Percentiles rank a stretch among this genome's conserved stretches.
Conservation (phyloP, 164 flowering plant species). For the Brasenia schreberi region DNA sequence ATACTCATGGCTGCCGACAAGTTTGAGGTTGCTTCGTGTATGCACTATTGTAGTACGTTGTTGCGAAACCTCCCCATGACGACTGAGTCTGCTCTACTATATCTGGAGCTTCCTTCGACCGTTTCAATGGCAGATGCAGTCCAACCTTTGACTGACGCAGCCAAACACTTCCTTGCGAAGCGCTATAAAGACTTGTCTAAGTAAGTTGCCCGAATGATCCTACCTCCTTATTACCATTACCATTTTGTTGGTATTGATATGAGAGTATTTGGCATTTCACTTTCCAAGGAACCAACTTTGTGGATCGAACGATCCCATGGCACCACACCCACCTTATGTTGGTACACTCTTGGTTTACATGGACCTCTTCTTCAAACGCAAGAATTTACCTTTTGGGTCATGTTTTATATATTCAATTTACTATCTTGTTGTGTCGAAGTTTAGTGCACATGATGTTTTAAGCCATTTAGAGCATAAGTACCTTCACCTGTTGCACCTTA, state of each 20-base stretch:
- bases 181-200: conserved; percentile 73
- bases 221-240: neutral
- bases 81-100: conserved; percentile 84
- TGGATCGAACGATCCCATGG: neutral
- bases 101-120: conserved; percentile 46
- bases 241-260: neutral
- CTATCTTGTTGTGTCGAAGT: too few species aligned
- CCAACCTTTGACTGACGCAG: conserved; percentile 79
- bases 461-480: too few species aligned
- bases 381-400: too few species aligned
- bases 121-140: conserved; percentile 86
- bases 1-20: conserved; percentile 97
- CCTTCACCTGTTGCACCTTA: too few species aligned
- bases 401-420: too few species aligned
- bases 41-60: conserved; percentile 70
- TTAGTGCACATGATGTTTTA: too few species aligned
- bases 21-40: conserved; percentile 95
- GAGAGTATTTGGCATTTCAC: neutral
- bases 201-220: conserved; percentile 18
- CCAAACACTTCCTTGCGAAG: conserved; percentile 70
- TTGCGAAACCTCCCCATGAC: conserved; percentile 77
- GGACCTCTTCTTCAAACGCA: neutral
- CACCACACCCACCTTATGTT: neutral
- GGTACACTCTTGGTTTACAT: neutral
- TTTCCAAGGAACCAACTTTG: neutral